These are phyloP conservation scores for Podaxis sp. DNA, from an alignment of 768 basidiomycete species.

Conservation along the genomic window DNA sequence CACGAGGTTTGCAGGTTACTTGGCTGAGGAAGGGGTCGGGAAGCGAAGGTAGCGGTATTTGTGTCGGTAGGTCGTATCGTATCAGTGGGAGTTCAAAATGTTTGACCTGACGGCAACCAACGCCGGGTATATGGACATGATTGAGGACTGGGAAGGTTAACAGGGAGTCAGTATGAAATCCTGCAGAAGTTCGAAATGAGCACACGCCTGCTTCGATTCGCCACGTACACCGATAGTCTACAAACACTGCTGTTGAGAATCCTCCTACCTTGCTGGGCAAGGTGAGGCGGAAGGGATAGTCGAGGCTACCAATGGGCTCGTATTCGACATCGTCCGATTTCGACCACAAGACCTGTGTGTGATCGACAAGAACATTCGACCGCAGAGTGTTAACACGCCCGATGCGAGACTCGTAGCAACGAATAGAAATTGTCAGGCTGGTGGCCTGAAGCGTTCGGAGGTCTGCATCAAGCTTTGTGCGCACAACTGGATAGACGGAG, in stretches of 20 bases:
- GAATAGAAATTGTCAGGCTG: conserved; percentile 69
- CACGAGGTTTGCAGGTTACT: conserved; percentile 53
- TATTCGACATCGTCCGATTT: conserved; percentile 58
- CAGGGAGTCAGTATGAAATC: neutral
- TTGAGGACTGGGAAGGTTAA: conserved; percentile 50
- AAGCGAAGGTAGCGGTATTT: conserved; percentile 34
- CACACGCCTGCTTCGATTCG: conserved; percentile 75
- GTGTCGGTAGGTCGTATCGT: conserved; percentile 62
- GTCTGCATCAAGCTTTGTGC: conserved; percentile 71
- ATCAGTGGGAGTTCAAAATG: conserved; percentile 73
- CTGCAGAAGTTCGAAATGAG: neutral
- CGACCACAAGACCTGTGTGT: conserved; percentile 66
- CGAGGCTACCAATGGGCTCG: conserved; percentile 61
- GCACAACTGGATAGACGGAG: conserved; percentile 49
- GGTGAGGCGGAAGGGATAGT: conserved; percentile 70
- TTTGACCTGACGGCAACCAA: conserved; percentile 68
- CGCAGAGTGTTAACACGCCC: conserved; percentile 56
- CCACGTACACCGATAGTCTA: conserved; percentile 81
- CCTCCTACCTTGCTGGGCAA: conserved; percentile 63
- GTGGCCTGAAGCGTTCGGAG: conserved; percentile 64
- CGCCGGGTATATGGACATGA: conserved; percentile 61
- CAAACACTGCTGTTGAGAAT: conserved; percentile 70
- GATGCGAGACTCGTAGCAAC: conserved; percentile 80
- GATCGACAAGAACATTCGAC: conserved; percentile 69
- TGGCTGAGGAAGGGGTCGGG: conserved; percentile 39